Evolutionary conservation across 805 yeast genomes (phyloP), one percentile per base, ranked within the genome.

Genomic region (Candida sphagnicola): DNA sequence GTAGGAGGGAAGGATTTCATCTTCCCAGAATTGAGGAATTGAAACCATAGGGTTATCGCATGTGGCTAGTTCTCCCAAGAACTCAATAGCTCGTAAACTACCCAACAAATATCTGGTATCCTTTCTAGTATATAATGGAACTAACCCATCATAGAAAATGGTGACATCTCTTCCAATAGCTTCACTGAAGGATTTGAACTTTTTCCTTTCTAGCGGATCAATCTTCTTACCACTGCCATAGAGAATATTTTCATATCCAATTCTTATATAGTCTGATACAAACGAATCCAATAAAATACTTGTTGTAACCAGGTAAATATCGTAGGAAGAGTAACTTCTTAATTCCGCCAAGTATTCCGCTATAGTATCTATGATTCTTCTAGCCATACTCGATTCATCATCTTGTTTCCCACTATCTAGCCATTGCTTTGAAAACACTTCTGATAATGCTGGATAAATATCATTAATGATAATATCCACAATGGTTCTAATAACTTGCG

Each of bases 401-500:
- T 49, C 55, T 3, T 23, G 23, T 13, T 44, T 50, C 3, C 55
- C 56, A 14, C 79, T 80, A 28, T 75, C 76, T 50, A 82, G 78
- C 96, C 96, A 88, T 14, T 65, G 54, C 40, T 80, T 80, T 33
- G 83, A 71, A 57, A 87, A 85, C 2, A 86, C 67, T 35, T 70
- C 67, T 3, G 75, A 66, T 42, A 82, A 75, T 2, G 86, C 83
- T 4, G 74, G 76, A 37, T 68, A 70, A 43, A 86, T 65, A 62
- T 88, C 96, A 49, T 81, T 84, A 53, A 82, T 75, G 38, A 87
- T 81, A 29, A 88, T 77, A 16, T 72, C 76, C 36, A 83, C 75
- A 39, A 88, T 75, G 28, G 75, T 69, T 46, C 82, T 78, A 18
- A 88, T 85, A 21, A 86, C 78, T 43, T 77, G 79, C 5, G 88